These are phyloP conservation scores for Colletotrichum viniferum DNA, from an alignment of 2,329 filamentous ascomycete genomes.

Conservation along the genomic window DNA sequence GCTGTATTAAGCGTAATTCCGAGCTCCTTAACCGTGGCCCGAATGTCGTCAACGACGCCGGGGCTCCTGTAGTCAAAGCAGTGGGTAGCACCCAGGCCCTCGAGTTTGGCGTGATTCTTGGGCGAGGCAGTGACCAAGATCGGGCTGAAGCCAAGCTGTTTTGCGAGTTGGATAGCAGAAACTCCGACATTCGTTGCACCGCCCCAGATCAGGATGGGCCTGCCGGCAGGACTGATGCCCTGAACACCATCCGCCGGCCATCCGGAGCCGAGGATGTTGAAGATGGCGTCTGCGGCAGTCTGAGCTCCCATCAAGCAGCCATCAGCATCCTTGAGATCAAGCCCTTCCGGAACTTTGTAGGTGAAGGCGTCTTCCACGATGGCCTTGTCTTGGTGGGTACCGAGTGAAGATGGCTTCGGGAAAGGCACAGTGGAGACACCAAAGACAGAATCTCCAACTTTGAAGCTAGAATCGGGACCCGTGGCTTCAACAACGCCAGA, in stretches of 20 bases:
- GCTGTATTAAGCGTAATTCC: neutral
- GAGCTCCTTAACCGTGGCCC: neutral
- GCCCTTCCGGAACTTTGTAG: neutral
- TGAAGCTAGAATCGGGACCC: neutral
- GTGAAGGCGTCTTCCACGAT: neutral
- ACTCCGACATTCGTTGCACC: constrained; percentile 37
- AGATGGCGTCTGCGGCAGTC: neutral
- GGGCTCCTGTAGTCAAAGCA: constrained; percentile 36
- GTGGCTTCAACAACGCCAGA: neutral
- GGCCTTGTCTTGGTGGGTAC: neutral
- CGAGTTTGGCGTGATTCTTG: constrained; percentile 34
- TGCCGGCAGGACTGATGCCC: neutral
- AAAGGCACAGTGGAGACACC: neutral
- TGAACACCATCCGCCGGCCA: neutral
- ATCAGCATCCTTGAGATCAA: neutral
- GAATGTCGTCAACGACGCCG: neutral
- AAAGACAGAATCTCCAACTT: neutral
- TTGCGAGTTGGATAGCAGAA: constrained; percentile 39
- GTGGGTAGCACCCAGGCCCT: constrained; percentile 33
- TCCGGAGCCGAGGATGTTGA: neutral
- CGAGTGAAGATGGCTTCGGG: neutral
- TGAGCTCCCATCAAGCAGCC: neutral
- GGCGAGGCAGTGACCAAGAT: constrained; percentile 36
- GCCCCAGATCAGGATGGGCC: constrained; percentile 39
- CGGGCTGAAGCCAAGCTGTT: constrained; percentile 28